Evolutionary conservation across 257 asterid genomes (phyloP).

Genomic region (Pogostemon cablin): DNA sequence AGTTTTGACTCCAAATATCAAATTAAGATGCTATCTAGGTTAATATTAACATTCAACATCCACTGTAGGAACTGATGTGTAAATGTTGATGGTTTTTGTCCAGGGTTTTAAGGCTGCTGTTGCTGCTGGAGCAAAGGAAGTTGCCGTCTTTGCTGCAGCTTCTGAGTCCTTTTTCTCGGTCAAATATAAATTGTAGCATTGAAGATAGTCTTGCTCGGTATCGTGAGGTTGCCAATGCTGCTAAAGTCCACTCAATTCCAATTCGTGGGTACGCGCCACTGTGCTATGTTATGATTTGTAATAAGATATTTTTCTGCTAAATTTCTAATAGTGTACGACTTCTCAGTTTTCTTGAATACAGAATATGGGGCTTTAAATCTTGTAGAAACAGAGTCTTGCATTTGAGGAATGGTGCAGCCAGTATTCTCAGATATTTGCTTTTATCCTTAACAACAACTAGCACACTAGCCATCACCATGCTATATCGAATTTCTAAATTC

Average conservation of each 20-base stretch:
- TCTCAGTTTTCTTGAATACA: neutral
- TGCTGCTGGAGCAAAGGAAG: conserved; percentile 89
- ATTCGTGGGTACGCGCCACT: conserved; percentile 78
- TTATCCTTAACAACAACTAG: neutral
- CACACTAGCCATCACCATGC: conserved; percentile 3
- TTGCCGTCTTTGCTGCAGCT: conserved; percentile 92
- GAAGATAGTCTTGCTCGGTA: conserved; percentile 79
- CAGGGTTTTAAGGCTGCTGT: conserved; percentile 92
- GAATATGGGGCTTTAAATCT: neutral
- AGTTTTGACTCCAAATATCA: conserved; percentile 89
- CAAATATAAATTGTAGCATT: conserved; percentile 84
- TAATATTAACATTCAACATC: conserved; percentile 6
- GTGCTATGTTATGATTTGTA: conserved; percentile 6
- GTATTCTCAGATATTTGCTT: neutral
- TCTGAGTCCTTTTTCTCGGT: conserved; percentile 87
- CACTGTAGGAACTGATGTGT: neutral
- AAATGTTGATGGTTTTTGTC: conserved; percentile 26
- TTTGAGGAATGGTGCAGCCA: neutral
- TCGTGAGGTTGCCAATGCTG: conserved; percentile 77
- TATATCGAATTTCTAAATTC: neutral
- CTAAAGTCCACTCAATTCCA: conserved; percentile 62
- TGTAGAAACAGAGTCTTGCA: conserved; percentile 12
- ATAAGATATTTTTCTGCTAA: neutral
- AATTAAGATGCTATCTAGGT: conserved; percentile 46
- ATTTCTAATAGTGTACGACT: conserved; percentile 4